Evolutionary conservation across 345 rosid genomes (phyloP), one percentile per base, ranked within the genome.

Genomic region (Rhizophora mangle): DNA sequence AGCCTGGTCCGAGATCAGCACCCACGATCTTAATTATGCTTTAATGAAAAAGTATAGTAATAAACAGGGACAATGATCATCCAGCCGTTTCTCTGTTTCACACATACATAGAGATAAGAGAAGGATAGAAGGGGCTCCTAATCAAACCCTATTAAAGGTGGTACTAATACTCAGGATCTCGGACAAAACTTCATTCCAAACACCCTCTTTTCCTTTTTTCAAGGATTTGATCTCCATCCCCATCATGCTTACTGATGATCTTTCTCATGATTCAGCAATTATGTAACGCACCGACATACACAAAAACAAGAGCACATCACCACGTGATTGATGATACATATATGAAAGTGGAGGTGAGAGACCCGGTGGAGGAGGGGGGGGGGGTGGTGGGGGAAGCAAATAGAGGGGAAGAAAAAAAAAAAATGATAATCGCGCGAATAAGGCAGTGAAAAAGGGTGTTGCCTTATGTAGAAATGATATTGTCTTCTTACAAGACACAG

Each of bases 1-100:
- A 88, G 93, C 93, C 93, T 88, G 90, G 88, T 88, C 93, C 90
- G 93, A 84, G 90, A 84, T 88, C 82, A 46, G 36, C 57, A 29
- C 62, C 51, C 54, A 31, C 57, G 34, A 43, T 43, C 49, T 43
- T 43, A 3, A 15, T 43, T 34, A 7, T 34, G 37, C 8, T 34
- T 8, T 34, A 34, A 34, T 34, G 9, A 34, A 34, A 34, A 34
- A 1, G 0, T 34, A 6, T 8, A 34, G 6, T 43, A 43, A 13
- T 13, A 11, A 43, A 3, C 49, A 43, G 8, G 37, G 37, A 4
- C 19, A 43, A 0, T 13, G 18, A 43, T 19, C 5, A 13, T 4
- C 2, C 47, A 39, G 37, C 37, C 37, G 37, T 8, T 8, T 34
- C 9, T 34, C 37, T 34, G 37, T 34, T 34, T 34, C 47, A 39